Conservation (phyloP, 768 basidiomycete genomes). For the Coprinopsis marcescibilis region DNA sequence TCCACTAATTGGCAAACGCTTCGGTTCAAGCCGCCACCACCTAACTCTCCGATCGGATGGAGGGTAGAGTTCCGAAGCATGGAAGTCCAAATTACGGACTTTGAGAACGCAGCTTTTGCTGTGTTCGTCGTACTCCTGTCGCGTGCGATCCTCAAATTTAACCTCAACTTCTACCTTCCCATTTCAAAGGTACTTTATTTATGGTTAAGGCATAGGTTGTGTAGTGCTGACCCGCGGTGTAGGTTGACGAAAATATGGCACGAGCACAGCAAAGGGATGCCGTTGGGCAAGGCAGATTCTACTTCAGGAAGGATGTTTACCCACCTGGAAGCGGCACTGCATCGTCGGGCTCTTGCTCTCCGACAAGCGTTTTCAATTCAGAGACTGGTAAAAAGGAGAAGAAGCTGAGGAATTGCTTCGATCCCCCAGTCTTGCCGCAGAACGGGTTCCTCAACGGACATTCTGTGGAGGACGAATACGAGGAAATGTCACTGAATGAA, state of each 20-base stretch:
- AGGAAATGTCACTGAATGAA: conserved; percentile 88
- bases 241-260: conserved; percentile 98
- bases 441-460: conserved; percentile 32
- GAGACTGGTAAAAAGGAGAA: conserved; percentile 47
- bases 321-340: conserved; percentile 42
- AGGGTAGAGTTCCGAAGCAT: conserved; percentile 97
- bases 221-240: conserved; percentile 6
- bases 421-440: conserved; percentile 47
- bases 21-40: conserved; percentile 96
- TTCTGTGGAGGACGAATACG: conserved; percentile 77
- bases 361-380: conserved; percentile 20
- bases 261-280: conserved; percentile 85
- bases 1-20: conserved; percentile 99
- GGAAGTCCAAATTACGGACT: conserved; percentile 99
- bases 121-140: conserved; percentile 94
- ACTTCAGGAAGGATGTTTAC: conserved; percentile 85
- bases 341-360: conserved; percentile 38
- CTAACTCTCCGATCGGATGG: conserved; percentile 92
- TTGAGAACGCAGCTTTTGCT: conserved; percentile 96
- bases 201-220: not conserved
- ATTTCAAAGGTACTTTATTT: conserved; percentile 99
- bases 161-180: conserved; percentile 92
- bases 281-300: conserved; percentile 67
- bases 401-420: conserved; percentile 69
- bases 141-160: conserved; percentile 86